phyloP scores from a whole-genome alignment of 805 yeast genomes.

The Saccharomycopsis javanensis region DNA sequence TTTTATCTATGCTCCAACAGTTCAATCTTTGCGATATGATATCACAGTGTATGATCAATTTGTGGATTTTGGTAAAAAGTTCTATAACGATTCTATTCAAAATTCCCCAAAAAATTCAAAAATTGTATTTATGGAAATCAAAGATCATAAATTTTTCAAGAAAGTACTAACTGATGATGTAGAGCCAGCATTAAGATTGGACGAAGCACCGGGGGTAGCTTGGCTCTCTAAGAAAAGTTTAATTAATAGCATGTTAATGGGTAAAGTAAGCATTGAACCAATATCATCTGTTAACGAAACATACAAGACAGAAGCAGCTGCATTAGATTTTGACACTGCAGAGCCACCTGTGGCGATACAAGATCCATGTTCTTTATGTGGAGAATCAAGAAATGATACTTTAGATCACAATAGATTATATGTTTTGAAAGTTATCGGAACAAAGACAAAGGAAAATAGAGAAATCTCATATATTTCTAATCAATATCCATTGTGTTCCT shows the following conservation, averaged over 20 bases:
- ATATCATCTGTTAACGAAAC: slow-evolving; percentile 73
- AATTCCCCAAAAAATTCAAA: slow-evolving; percentile 7
- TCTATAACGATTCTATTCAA: slow-evolving; percentile 11
- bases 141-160: slow-evolving; percentile 41
- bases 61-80: slow-evolving; percentile 11
- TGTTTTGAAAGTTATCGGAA: slow-evolving; percentile 42
- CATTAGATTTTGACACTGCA: not conserved
- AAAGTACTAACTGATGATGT: slow-evolving; percentile 51
- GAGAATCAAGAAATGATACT: slow-evolving; percentile 61
- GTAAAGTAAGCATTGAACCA: slow-evolving; percentile 78
- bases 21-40: slow-evolving; percentile 19
- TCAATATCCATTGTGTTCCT: slow-evolving; percentile 66
- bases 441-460: slow-evolving; percentile 22
- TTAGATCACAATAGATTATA: slow-evolving; percentile 73
- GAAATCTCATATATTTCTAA: slow-evolving; percentile 27
- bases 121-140: slow-evolving; percentile 10
- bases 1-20: slow-evolving; percentile 19
- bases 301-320: slow-evolving; percentile 15
- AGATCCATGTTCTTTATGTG: slow-evolving; percentile 76
- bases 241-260: slow-evolving; percentile 61
- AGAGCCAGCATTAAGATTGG: slow-evolving; percentile 32
- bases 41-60: slow-evolving; percentile 12
- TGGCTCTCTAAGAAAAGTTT: slow-evolving; percentile 55
- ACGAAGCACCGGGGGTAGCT: slow-evolving; percentile 48
- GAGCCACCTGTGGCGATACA: slow-evolving; percentile 59